A percentile compares a stretch with the other conserved stretches of the same genome.
These are phyloP conservation scores for Mycena vulgaris DNA, from an alignment of 768 basidiomycete genomes.

Conservation along the genomic window DNA sequence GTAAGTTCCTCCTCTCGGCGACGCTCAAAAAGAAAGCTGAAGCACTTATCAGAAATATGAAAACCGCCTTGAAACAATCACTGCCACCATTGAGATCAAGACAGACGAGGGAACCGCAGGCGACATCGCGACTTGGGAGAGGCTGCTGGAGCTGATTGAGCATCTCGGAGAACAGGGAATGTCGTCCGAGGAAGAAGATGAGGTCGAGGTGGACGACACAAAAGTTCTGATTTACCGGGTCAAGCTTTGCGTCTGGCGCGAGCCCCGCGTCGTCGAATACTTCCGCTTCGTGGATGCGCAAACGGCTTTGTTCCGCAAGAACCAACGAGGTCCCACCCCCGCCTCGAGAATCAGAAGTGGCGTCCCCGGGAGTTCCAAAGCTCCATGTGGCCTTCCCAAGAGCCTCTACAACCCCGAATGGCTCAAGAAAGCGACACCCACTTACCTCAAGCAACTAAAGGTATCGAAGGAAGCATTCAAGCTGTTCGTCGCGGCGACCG, in stretches of 20 bases:
- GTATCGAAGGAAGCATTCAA: conserved; percentile 31
- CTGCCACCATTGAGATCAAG: conserved; percentile 26
- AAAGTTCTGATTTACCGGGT: conserved; percentile 19
- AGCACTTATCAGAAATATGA: conserved; percentile 21
- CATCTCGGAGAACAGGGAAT: conserved; percentile 31
- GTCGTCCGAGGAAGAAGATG: conserved; percentile 36
- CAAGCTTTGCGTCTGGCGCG: conserved; percentile 31
- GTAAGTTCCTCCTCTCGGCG: conserved; percentile 26
- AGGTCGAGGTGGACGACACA: conserved; percentile 18
- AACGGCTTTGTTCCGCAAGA: conserved; percentile 17
- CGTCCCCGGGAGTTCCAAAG: conserved; percentile 7
- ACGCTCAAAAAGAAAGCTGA: not conserved
- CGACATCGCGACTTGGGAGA: conserved; percentile 33
- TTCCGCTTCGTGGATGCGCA: not conserved
- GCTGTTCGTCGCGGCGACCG: conserved; percentile 2
- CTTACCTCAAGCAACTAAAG: not conserved
- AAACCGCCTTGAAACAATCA: conserved; percentile 18
- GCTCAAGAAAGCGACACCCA: conserved; percentile 1
- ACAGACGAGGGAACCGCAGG: not conserved
- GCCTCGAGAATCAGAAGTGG: conserved; percentile 11
- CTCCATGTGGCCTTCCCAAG: conserved; percentile 32
- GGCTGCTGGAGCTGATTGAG: conserved; percentile 26
- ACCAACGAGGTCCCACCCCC: conserved; percentile 16
- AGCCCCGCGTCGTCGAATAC: no score
- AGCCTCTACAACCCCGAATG: conserved; percentile 33